A percentile compares a stretch with the other conserved stretches of the same genome.
These are phyloP conservation scores for Phytopythium sindhum DNA, from an alignment of 352 stramenopile species.

Conservation along the genomic window DNA sequence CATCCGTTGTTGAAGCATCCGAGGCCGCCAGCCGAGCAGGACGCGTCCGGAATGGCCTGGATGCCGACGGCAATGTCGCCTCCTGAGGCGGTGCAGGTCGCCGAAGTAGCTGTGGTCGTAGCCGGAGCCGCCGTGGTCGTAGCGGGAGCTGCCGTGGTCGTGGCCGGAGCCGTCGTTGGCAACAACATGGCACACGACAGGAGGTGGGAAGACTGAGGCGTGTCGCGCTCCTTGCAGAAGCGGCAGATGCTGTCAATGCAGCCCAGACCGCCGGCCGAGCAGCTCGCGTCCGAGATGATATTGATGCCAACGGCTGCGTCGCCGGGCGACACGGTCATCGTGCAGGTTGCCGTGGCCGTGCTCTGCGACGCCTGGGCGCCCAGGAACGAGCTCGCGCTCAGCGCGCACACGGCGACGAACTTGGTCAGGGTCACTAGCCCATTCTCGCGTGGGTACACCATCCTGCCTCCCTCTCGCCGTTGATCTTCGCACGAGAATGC, in stretches of 20 bases:
- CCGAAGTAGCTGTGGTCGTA: background rate
- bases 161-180: background rate
- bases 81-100: constrained; percentile 10
- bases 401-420: constrained; percentile 5
- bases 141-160: background rate
- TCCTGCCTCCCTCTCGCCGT: constrained; percentile 1
- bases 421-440: constrained; percentile 6
- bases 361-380: background rate
- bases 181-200: background rate
- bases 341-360: constrained; percentile 7
- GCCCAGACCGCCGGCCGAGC: constrained; percentile 26
- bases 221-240: constrained; percentile 33
- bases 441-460: constrained; percentile 8
- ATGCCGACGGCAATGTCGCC: constrained; percentile 27
- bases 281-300: constrained; percentile 30
- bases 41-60: constrained; percentile 22
- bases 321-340: constrained; percentile 14
- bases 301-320: constrained; percentile 34
- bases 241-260: constrained; percentile 42
- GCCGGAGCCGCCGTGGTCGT: background rate
- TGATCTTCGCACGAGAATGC: background rate
- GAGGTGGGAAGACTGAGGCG: constrained; percentile 13
- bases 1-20: constrained; percentile 31
- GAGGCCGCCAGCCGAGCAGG: constrained; percentile 24
- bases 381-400: background rate